A percentile compares a stretch with the other conserved stretches of the same genome.
These are phyloP conservation scores for Cercospora sp. DNA, from an alignment of 2,329 filamentous ascomycete species.

Conservation along the genomic window DNA sequence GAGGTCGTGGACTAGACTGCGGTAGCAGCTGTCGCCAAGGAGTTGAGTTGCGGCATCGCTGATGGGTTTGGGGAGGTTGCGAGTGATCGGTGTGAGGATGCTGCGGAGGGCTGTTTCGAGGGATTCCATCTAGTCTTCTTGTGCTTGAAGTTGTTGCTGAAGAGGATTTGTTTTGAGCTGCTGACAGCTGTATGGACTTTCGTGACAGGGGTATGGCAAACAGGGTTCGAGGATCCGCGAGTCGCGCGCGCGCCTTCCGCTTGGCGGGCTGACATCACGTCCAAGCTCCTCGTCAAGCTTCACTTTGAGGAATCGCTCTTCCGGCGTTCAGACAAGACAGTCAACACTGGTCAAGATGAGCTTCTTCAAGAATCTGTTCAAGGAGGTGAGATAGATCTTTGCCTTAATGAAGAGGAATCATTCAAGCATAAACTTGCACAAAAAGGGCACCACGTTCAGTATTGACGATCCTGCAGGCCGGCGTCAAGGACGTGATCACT, in stretches of 20 bases:
- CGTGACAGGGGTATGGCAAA: constrained; percentile 6
- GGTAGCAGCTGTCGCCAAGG: constrained; percentile 82
- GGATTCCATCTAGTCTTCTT: constrained; percentile 45
- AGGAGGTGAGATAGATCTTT: constrained; percentile 41
- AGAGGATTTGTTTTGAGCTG: neutral
- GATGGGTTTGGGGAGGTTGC: constrained; percentile 66
- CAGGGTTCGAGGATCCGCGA: neutral
- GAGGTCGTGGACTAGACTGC: constrained; percentile 79
- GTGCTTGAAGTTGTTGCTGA: neutral
- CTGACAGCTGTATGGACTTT: constrained; percentile 14
- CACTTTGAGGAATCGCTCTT: neutral
- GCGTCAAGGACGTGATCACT: constrained; percentile 76
- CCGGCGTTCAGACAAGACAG: neutral
- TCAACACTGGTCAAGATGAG: constrained; percentile 32
- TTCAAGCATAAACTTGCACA: too few species aligned
- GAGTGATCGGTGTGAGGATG: constrained; percentile 48
- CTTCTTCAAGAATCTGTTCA: constrained; percentile 52
- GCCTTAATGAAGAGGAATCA: too few species aligned
- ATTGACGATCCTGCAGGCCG: constrained; percentile 36
- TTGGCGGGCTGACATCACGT: constrained; percentile 5
- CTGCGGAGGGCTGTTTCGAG: constrained; percentile 48
- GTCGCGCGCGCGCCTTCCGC: neutral
- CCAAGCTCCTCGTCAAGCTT: constrained; percentile 7
- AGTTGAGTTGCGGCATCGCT: constrained; percentile 74
- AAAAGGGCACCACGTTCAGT: too few species aligned